These are phyloP conservation scores for Rosa rugosa DNA, from an alignment of 306 rosid species.

Conservation along the genomic window DNA sequence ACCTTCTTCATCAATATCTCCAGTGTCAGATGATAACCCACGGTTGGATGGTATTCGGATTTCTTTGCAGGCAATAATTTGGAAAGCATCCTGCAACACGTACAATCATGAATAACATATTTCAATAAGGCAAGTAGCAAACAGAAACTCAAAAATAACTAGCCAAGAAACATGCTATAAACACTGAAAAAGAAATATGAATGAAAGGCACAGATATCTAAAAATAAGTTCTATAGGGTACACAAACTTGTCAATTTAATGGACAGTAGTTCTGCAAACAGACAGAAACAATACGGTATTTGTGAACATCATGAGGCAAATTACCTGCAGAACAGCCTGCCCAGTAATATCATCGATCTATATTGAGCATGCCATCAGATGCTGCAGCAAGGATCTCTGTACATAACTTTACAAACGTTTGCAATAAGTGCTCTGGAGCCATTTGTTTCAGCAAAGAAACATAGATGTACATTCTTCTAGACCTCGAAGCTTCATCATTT, in stretches of 20 bases:
- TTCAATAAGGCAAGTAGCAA: neutral
- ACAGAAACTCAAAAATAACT: neutral
- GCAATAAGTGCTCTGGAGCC: conserved; percentile 95
- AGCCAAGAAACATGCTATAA: neutral
- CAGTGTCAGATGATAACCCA: conserved; percentile 56
- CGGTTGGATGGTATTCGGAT: conserved; percentile 62
- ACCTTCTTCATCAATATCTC: conserved; percentile 75
- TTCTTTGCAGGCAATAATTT: conserved; percentile 85
- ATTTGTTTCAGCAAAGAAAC: conserved; percentile 86
- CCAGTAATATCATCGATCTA: conserved; percentile 72
- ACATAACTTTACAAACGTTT: conserved; percentile 87
- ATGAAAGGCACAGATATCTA: neutral
- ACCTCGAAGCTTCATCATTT: conserved; percentile 71
- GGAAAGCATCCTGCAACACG: conserved; percentile 70
- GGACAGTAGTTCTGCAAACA: neutral
- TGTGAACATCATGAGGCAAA: neutral
- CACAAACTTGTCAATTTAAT: neutral
- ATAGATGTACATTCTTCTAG: conserved; percentile 83
- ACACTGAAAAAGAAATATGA: neutral
- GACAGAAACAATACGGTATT: neutral
- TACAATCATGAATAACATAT: neutral
- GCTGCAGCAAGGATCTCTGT: conserved; percentile 92
- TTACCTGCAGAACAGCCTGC: conserved; percentile 87
- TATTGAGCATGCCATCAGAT: conserved; percentile 77
- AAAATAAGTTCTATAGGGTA: neutral